These are phyloP conservation scores for Fusarium napiforme DNA, from an alignment of 2,329 filamentous ascomycete species.

Conservation along the genomic window DNA sequence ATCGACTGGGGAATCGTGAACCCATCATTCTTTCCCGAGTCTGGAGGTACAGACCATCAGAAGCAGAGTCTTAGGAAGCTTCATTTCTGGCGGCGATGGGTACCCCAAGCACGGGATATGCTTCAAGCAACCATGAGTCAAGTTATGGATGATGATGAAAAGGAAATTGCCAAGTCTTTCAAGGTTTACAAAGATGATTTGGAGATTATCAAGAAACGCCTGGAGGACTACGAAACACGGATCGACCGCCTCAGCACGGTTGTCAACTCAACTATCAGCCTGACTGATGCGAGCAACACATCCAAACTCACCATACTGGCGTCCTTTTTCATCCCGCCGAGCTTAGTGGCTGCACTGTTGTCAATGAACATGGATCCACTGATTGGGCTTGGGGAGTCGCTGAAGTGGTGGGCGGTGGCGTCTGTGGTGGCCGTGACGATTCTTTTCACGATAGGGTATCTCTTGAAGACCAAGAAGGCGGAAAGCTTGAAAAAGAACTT, in stretches of 20 bases:
- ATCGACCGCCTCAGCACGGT: neutral
- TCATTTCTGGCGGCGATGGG: neutral
- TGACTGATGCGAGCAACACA: neutral
- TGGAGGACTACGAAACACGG: neutral
- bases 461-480: neutral
- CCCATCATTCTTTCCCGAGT: neutral
- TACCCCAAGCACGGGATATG: neutral
- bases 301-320: neutral
- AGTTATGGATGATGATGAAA: accelerated
- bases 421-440: neutral
- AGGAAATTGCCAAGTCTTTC: accelerated
- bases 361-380: neutral
- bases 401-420: neutral
- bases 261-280: neutral
- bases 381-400: neutral
- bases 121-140: neutral
- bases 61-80: neutral
- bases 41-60: neutral
- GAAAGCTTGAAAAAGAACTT: neutral
- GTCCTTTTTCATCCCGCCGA: neutral
- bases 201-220: neutral
- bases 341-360: neutral
- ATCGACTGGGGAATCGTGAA: neutral
- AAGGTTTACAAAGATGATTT: neutral
- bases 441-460: neutral